A percentile compares a stretch with the other conserved stretches of the same genome.
These are phyloP conservation scores for Microcera coccophila DNA, from an alignment of 2,329 filamentous ascomycete genomes.

Conservation along the genomic window DNA sequence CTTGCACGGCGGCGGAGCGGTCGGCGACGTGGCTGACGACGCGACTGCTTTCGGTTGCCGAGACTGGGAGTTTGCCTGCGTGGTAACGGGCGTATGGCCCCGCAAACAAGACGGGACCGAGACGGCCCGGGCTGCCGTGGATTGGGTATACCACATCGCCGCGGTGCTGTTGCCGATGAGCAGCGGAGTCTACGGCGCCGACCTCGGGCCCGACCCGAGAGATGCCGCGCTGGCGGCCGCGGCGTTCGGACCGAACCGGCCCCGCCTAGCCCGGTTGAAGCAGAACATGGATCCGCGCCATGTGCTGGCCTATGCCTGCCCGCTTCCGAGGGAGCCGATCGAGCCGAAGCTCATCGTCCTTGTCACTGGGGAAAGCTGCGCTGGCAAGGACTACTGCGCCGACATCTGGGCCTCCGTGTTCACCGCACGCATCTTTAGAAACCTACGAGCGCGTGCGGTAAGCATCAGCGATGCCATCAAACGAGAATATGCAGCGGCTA, in stretches of 20 bases:
- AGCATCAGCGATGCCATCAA: background rate
- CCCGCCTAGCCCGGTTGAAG: slow-evolving; percentile 51
- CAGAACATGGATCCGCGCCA: slow-evolving; percentile 43
- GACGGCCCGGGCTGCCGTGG: slow-evolving; percentile 32
- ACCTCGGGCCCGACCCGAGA: slow-evolving; percentile 60
- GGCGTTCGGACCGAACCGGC: slow-evolving; percentile 55
- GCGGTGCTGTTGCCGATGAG: slow-evolving; percentile 46
- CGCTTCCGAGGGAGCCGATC: slow-evolving; percentile 39
- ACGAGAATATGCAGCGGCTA: background rate
- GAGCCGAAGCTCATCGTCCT: slow-evolving; percentile 51
- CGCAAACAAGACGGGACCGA: slow-evolving; percentile 48
- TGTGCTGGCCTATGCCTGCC: slow-evolving; percentile 54
- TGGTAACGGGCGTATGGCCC: slow-evolving; percentile 60
- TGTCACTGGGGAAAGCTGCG: slow-evolving; percentile 51
- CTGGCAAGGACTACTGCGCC: slow-evolving; percentile 60
- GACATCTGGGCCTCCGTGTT: slow-evolving; percentile 47
- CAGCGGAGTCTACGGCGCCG: slow-evolving; percentile 54
- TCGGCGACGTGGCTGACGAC: slow-evolving; percentile 40
- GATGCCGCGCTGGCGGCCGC: slow-evolving; percentile 47
- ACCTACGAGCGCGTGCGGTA: background rate
- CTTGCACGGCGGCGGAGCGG: slow-evolving; percentile 54
- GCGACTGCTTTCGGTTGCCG: slow-evolving; percentile 59
- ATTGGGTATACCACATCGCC: slow-evolving; percentile 56
- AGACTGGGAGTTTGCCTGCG: slow-evolving; percentile 61
- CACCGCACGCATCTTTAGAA: slow-evolving; percentile 1